Base-by-base conservation (phyloP, 441 rosid species). In the Hura crepitans region DNA sequence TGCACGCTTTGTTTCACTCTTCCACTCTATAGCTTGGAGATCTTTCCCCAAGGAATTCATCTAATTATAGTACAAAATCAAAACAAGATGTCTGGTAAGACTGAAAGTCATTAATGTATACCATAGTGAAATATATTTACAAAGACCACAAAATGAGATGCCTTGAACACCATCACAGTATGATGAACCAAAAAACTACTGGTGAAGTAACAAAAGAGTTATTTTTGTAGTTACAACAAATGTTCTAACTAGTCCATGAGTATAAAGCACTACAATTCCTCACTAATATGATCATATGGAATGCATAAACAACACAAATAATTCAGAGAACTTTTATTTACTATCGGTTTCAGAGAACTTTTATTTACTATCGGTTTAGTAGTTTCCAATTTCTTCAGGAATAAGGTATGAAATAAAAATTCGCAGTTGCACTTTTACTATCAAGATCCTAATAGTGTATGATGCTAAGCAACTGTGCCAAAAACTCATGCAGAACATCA, bases 1-100 rank as follows among this genome's bases (percentile, higher is more conserved):
- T 66, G 85, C 79, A 74, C 70, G 77, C 84, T 90, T 92, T 72
- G 86, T 75, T 74, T 81, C 85, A 74, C 67, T 75, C 72, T 62
- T 84, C 82, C 78, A 78, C 49, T 51, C 76, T 33, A 74, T 56
- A 72, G 66, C 62, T 62, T 50, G 78, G 47, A 80, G 78, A 72
- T 76, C 84, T 68, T 73, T 80, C 65, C 72, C 57, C 33, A 59
- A 54, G 55, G 61, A 68, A 30, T 57, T 33, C 35, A 45, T 33
- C 55, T 63, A 47, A 77, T 67, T 75, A 13, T 57, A 79, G 47
- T 58, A 77, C 47, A 67, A 73, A 72, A n/a, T 28, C 7, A 28
- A 72, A 65, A 67, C 68, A 47, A 70, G 11, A 66, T 45, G 7
- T 20, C 55, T 8, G 33, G 54, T 7, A 15, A 35, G 53, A 37